Evolutionary conservation across 192 early-diverging fungal genomes (phyloP).

Genomic region (Coemansia sp.): DNA sequence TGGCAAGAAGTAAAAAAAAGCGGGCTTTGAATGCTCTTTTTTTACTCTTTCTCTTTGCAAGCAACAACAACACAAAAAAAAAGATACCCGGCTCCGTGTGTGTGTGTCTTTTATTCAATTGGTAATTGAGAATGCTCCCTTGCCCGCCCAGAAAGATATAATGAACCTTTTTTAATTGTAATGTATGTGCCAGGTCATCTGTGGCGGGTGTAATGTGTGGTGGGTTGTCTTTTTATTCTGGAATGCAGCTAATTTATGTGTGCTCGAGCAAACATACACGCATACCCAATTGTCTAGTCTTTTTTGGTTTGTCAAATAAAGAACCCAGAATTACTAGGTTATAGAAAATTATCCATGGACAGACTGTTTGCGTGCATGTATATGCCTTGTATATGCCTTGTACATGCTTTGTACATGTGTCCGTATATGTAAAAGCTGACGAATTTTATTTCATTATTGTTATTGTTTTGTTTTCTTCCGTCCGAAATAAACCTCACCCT

Average conservation of each 20-base stretch:
- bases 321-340: neutral
- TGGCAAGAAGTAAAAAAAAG: neutral
- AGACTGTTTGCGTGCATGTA: neutral
- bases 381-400: neutral
- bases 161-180: neutral
- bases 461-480: neutral
- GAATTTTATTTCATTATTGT: neutral
- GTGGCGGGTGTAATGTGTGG: neutral
- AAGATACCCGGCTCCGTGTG: neutral
- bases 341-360: neutral
- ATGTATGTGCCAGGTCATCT: neutral
- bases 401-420: neutral
- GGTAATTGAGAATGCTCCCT: neutral
- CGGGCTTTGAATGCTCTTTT: slow-evolving; percentile 1
- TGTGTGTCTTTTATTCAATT: neutral
- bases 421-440: neutral
- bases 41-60: neutral
- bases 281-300: neutral
- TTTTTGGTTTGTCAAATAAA: neutral
- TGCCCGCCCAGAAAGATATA: neutral
- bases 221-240: neutral
- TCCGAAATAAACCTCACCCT: neutral
- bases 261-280: neutral
- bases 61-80: neutral
- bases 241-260: neutral